phyloP scores from a whole-genome alignment of 352 stramenopile genomes.

The Phytophthora sansomeana region DNA sequence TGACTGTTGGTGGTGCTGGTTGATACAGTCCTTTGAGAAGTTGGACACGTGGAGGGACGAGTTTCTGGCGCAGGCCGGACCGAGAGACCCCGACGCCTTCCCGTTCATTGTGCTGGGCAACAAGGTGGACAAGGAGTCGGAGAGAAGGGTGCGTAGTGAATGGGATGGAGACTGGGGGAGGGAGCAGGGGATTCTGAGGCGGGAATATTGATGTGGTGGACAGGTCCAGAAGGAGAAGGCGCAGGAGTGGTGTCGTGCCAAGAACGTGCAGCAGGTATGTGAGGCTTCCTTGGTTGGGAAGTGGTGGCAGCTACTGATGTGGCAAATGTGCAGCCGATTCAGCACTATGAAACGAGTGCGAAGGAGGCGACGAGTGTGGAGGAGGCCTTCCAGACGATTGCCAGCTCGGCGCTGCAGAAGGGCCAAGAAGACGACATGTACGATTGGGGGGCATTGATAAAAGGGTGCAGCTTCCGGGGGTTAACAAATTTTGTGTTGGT shows the following conservation, averaged over 20 bases:
- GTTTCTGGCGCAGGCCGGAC: constrained; percentile 95
- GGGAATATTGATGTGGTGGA: background rate
- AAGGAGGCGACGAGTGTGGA: constrained; percentile 98
- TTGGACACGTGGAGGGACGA: constrained; percentile 98
- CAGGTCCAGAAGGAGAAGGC: constrained; percentile 89
- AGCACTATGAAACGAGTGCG: constrained; percentile 98
- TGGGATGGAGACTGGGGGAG: background rate
- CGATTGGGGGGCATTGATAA: constrained; percentile 1
- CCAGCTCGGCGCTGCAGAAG: constrained; percentile 89
- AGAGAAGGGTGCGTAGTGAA: constrained; percentile 61
- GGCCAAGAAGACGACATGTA: constrained; percentile 90
- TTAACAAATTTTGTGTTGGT: constrained; percentile 3
- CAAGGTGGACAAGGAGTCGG: constrained; percentile 96
- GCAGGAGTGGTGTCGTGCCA: constrained; percentile 93
- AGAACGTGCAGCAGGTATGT: constrained; percentile 76
- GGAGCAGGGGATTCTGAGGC: too few species aligned
- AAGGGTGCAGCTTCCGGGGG: background rate
- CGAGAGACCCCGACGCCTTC: constrained; percentile 93
- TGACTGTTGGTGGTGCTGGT: background rate
- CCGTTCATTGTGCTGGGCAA: constrained; percentile 99
- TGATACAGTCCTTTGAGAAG: constrained; percentile 95
- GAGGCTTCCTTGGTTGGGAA: background rate
- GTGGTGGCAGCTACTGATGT: constrained; percentile 12
- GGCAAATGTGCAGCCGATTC: constrained; percentile 74
- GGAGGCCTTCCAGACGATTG: constrained; percentile 95